phyloP scores from a whole-genome alignment of 2,329 filamentous ascomycete genomes.

The Fusarium papillatum region DNA sequence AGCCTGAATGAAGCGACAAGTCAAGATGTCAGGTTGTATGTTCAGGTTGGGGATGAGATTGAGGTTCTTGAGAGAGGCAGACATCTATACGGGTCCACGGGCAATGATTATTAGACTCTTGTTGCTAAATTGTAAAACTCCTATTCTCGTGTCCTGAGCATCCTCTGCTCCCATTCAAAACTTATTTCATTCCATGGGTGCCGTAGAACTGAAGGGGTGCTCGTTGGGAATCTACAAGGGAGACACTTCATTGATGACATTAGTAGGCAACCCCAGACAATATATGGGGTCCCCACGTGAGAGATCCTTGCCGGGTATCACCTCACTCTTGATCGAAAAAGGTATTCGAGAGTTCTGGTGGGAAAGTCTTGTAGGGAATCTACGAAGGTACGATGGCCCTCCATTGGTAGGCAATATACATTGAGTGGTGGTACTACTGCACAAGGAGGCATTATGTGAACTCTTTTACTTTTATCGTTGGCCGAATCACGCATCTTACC shows the following conservation, averaged over 20 bases:
- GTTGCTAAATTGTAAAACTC: background rate
- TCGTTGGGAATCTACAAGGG: background rate
- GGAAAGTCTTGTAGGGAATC: no score
- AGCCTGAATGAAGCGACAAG: slow-evolving; percentile 19
- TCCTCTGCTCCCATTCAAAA: background rate
- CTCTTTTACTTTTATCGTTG: no score
- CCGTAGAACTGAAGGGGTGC: background rate
- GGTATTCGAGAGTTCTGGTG: no score
- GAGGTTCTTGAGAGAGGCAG: slow-evolving; percentile 45
- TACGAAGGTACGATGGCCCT: no score
- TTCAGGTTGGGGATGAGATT: slow-evolving; percentile 45
- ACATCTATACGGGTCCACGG: slow-evolving; percentile 45
- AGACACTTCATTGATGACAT: background rate
- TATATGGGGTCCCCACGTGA: background rate
- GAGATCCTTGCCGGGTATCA: background rate
- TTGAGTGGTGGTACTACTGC: no score
- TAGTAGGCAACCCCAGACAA: background rate
- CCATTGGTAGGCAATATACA: no score
- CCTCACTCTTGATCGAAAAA: background rate
- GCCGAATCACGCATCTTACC: no score
- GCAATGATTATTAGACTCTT: slow-evolving; percentile 39
- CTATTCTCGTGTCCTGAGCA: background rate
- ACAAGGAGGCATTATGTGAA: no score
- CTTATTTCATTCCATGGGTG: background rate
- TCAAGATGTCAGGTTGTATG: slow-evolving; percentile 12